Percentiles rank a stretch among this genome's conserved stretches.
Evolutionary conservation across 2,329 filamentous ascomycete genomes (phyloP).

Genomic region (Alternaria hordeiaustralica): DNA sequence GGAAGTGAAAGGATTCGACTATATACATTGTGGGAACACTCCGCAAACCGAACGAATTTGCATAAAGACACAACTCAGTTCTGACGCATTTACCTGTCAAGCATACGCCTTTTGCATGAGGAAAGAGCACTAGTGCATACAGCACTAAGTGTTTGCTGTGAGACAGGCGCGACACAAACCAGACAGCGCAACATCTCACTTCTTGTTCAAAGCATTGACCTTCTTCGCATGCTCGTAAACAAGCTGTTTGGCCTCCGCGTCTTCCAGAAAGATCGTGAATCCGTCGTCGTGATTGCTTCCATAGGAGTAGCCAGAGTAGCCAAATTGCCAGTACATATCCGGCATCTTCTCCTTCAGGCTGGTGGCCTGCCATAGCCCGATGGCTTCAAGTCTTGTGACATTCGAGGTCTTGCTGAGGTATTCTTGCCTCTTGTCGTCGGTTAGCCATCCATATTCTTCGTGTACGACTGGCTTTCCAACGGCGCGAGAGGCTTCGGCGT

Average conservation of each 20-base stretch:
- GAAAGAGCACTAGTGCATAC: not conserved
- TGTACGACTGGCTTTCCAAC: slow-evolving; percentile 62
- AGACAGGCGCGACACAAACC: not conserved
- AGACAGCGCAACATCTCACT: not conserved
- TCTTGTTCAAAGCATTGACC: not conserved
- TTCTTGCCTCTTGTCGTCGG: slow-evolving; percentile 56
- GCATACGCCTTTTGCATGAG: not conserved
- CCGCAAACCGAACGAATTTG: not conserved
- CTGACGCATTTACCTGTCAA: not conserved
- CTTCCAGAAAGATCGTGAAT: slow-evolving; percentile 63
- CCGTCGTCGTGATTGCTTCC: slow-evolving; percentile 63
- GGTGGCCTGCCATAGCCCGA: slow-evolving; percentile 60
- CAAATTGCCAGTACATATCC: slow-evolving; percentile 65
- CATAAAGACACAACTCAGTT: not conserved
- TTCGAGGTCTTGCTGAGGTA: slow-evolving; percentile 55
- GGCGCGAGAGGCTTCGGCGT: slow-evolving; percentile 53
- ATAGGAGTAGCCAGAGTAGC: slow-evolving; percentile 59
- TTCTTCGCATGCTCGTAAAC: slow-evolving; percentile 1
- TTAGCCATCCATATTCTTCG: slow-evolving; percentile 64
- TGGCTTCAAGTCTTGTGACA: slow-evolving; percentile 54
- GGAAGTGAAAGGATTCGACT: not conserved
- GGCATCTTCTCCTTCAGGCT: slow-evolving; percentile 56
- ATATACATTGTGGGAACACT: not conserved
- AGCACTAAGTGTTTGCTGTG: not conserved
- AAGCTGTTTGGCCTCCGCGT: slow-evolving; percentile 9